Evolutionary conservation across 2,329 filamentous ascomycete species (phyloP).

Genomic region (Sordariomycetes sp.): DNA sequence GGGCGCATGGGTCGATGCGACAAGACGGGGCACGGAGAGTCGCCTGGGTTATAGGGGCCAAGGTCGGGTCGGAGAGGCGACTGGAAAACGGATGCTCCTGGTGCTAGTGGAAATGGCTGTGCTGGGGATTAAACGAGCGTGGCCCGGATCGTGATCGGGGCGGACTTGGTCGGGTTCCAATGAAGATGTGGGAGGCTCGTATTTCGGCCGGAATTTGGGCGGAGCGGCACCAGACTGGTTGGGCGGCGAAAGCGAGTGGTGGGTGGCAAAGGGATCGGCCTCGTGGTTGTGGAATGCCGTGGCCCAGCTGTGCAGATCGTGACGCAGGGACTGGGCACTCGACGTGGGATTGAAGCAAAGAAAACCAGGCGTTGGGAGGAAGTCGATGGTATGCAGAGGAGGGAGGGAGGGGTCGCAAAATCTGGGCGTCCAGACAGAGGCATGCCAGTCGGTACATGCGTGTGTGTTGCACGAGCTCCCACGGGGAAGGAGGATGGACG

Average conservation of each 20-base stretch:
- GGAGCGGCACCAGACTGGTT: background rate
- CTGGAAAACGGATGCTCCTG: background rate
- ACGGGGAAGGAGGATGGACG: background rate
- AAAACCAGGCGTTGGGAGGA: background rate
- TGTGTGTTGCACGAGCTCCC: background rate
- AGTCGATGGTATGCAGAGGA: too few relatives aligned
- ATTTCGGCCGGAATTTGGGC: background rate
- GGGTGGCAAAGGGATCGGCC: background rate
- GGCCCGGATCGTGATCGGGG: background rate
- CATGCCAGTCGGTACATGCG: background rate
- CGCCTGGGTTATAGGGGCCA: background rate
- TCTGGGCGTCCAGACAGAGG: background rate
- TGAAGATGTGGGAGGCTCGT: background rate
- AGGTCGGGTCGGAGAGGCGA: background rate
- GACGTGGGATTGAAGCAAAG: background rate
- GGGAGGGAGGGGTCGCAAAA: background rate
- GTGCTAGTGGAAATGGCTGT: background rate
- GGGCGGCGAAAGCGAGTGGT: background rate
- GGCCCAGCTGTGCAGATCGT: background rate
- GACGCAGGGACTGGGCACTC: background rate
- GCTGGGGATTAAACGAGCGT: background rate
- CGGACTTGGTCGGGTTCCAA: background rate
- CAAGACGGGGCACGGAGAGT: background rate
- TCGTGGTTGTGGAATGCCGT: background rate
- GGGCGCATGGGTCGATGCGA: constrained; percentile 1